Conservation (phyloP, 176 grass and related monocot genomes). For the Zoysia pacifica region DNA sequence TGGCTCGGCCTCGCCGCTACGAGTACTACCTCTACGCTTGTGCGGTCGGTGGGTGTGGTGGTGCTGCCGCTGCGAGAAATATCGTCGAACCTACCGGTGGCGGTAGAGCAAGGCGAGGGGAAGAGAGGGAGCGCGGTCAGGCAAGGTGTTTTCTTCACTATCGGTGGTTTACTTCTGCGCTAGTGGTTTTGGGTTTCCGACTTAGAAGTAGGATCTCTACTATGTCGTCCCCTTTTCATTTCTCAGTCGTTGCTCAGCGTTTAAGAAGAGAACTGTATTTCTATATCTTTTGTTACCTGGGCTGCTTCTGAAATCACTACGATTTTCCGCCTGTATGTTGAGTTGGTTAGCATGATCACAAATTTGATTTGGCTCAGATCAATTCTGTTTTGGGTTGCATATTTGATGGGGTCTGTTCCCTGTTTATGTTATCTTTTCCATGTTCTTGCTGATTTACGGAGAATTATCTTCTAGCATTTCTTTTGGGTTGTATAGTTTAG, state of each 20-base stretch:
- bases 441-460: neutral
- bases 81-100: neutral
- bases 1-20: conserved; percentile 5
- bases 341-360: neutral
- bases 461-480: neutral
- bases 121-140: neutral
- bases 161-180: neutral
- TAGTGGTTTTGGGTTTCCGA: neutral
- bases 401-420: neutral
- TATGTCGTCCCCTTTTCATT: neutral
- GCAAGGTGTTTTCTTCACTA: neutral
- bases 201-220: neutral
- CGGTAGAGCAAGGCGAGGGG: neutral
- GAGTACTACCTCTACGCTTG: neutral
- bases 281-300: neutral
- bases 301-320: neutral
- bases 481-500: neutral
- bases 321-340: neutral
- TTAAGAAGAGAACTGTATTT: neutral
- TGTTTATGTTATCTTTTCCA: neutral
- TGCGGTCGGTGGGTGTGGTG: neutral
- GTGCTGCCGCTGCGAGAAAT: neutral
- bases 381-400: neutral
- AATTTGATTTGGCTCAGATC: neutral
- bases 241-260: neutral